A percentile compares a stretch with the other conserved stretches of the same genome.
Conservation (phyloP, 2,329 filamentous ascomycete genomes). For the Colletotrichum acutatum region DNA sequence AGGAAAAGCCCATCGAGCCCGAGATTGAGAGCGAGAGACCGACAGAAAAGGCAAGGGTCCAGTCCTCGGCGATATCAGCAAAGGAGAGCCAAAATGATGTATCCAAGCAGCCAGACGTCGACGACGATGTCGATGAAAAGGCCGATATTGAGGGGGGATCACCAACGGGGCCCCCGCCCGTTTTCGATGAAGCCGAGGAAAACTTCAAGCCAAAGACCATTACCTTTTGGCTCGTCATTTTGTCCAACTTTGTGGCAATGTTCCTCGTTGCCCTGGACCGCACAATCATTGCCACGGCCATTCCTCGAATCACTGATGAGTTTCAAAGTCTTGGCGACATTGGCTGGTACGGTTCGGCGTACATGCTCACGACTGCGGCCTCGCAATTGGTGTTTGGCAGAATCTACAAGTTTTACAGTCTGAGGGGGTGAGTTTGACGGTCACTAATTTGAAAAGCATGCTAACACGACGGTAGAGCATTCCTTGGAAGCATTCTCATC, state of each 20-base stretch:
- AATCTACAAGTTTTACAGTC: conserved; percentile 62
- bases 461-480: conserved; percentile 45
- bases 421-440: conserved; percentile 52
- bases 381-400: conserved; percentile 61
- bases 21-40: not conserved
- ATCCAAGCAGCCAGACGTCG: conserved; percentile 21
- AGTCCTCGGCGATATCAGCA: conserved; percentile 13
- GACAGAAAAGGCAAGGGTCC: not conserved
- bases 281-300: conserved; percentile 67
- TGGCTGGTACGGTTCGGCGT: conserved; percentile 72
- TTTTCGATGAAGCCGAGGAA: conserved; percentile 39
- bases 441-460: not conserved
- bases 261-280: conserved; percentile 68
- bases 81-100: conserved; percentile 19
- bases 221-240: conserved; percentile 66
- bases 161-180: not conserved
- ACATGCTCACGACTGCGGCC: conserved; percentile 69
- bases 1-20: not conserved
- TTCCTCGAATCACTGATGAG: conserved; percentile 66
- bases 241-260: conserved; percentile 65
- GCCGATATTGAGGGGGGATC: conserved; percentile 14
- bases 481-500: conserved; percentile 58
- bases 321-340: conserved; percentile 69
- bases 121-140: conserved; percentile 28
- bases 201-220: conserved; percentile 64